Evolutionary conservation across 2,329 filamentous ascomycete species (phyloP), one percentile per base, ranked within the genome.

Genomic region (Fusarium sp.): DNA sequence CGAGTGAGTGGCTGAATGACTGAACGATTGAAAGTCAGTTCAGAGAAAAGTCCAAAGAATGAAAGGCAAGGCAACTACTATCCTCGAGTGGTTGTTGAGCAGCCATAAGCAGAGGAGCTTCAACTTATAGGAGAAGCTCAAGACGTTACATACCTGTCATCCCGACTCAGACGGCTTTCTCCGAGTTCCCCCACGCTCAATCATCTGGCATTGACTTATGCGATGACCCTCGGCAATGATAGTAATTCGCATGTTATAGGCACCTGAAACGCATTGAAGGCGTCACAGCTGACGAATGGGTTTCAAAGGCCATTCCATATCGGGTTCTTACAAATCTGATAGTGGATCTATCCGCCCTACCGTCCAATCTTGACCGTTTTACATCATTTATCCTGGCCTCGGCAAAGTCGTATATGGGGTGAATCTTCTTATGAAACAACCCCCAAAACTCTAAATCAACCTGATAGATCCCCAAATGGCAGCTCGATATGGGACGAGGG

Each of bases 201-300:
- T 25, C 28, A 45, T n/a, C 24, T 3, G 11, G n/a, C 8, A 13
- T 25, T 11, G 12, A 19, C 13, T 6, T 6, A 19, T 29, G 25
- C 24, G 24, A 41, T 41, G 35, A 28, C 7, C 39, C 12, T 24
- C 9, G 25, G 8, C 0, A 9, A 10, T 9, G 38, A n/a, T 8
- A 35, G 38, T 0, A 36, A 39, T 34, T 32, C 19, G 15, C 42
- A 32, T 12, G 15, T 32, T 19, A 38, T n/a, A 7, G 12, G 7
- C 1, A 61, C 50, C 56, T 61, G 58, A 61, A 61, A 61, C 57
- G 4, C 22, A 8, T 39, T 34, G 15, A 35, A 48, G 25, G 38
- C 24, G n/a, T 40, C 13, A n/a, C 24, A 25, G 24, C 24, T 12
- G 38, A 40, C 38, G 38, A 25, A 40, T 40, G 26, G 22, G 26